A percentile compares a stretch with the other conserved stretches of the same genome.
These are phyloP conservation scores for Sporothrix euskadiensis DNA, from an alignment of 2,329 filamentous ascomycete species.

Conservation along the genomic window DNA sequence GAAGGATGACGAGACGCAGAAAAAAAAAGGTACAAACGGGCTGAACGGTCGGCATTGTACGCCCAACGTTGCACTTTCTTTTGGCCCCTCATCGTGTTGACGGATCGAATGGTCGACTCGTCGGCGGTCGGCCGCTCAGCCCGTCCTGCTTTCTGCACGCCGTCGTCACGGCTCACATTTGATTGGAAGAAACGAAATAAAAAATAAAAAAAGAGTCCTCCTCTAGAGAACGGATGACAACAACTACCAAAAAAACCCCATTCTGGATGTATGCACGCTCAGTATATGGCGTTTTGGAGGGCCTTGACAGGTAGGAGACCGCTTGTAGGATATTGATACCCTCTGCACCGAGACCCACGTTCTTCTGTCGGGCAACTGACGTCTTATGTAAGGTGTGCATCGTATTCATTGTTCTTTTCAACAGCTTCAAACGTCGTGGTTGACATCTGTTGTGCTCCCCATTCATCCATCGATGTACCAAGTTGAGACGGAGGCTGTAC, in stretches of 20 bases:
- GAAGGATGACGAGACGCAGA: neutral
- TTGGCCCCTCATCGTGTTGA: neutral
- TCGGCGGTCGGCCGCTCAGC: conserved; percentile 9
- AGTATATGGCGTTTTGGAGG: neutral
- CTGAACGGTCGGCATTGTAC: neutral
- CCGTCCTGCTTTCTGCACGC: neutral
- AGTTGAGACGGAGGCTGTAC: neutral
- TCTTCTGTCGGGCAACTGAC: neutral
- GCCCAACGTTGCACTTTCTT: neutral
- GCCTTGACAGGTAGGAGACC: neutral
- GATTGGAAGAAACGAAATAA: neutral
- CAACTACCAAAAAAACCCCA: neutral
- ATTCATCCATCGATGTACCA: neutral
- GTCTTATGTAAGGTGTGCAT: neutral
- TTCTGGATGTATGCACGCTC: neutral
- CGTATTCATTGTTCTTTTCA: too few species aligned
- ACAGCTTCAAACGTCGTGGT: neutral
- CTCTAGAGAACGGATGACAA: neutral
- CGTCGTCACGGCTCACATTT: neutral
- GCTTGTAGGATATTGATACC: neutral
- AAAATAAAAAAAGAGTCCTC: too few species aligned
- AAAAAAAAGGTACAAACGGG: neutral
- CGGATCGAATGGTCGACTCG: neutral
- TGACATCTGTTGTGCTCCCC: neutral
- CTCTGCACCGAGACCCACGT: neutral